Percentiles rank a stretch among this genome's conserved stretches.
Evolutionary conservation across 768 basidiomycete species (phyloP).

Genomic region (Phaffia tasmanica): DNA sequence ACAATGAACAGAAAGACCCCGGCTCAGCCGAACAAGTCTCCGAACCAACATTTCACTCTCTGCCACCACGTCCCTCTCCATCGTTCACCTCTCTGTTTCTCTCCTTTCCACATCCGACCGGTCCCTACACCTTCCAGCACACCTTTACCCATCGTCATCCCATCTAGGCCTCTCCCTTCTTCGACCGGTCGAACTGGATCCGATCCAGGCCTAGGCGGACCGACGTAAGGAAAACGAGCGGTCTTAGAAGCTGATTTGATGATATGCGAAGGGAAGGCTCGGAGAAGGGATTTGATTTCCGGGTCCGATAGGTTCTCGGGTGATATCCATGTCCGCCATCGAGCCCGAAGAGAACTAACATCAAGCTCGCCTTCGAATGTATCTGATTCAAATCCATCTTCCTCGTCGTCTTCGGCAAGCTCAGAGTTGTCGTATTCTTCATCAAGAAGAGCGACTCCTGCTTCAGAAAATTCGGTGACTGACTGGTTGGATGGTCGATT

Average conservation of each 20-base stretch:
- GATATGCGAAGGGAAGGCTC: conserved; percentile 8
- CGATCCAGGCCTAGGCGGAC: background rate
- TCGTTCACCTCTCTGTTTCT: background rate
- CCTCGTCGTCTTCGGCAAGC: background rate
- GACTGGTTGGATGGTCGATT: no score
- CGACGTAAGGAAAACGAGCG: conserved; percentile 1
- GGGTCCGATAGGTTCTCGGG: conserved; percentile 15
- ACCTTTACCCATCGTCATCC: conserved; percentile 10
- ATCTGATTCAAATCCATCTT: background rate
- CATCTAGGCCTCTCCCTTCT: background rate
- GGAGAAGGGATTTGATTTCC: background rate
- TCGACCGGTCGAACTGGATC: background rate
- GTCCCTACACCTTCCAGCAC: conserved; percentile 14
- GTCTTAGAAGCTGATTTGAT: conserved; percentile 6
- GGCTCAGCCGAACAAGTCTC: conserved; percentile 12
- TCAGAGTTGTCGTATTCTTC: background rate
- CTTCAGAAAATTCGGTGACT: background rate
- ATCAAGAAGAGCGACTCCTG: background rate
- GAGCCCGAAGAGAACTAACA: background rate
- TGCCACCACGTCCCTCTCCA: conserved; percentile 18
- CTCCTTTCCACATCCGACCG: conserved; percentile 19
- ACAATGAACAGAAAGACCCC: background rate
- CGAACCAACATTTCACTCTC: conserved; percentile 8
- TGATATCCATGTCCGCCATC: conserved; percentile 11
- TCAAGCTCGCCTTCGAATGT: conserved; percentile 2